A percentile compares a stretch with the other conserved stretches of the same genome.
Conservation (phyloP, 2,329 filamentous ascomycete species). For the Diaporthe humulicola region DNA sequence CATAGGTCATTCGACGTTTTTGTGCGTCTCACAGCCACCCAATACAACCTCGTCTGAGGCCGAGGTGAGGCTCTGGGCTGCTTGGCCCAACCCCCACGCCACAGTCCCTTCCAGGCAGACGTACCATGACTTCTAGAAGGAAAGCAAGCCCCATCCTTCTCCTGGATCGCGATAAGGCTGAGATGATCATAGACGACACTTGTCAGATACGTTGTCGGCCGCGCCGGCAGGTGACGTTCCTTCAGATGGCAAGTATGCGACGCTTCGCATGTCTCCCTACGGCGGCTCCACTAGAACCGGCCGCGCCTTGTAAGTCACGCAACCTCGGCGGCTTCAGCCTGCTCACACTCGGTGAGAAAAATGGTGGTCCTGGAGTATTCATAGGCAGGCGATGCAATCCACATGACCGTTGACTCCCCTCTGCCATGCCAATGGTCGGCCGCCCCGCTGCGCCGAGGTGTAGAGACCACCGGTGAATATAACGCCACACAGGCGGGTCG, state of each 20-base stretch:
- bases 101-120: slow-evolving; percentile 3
- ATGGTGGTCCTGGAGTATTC: background rate
- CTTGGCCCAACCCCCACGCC: background rate
- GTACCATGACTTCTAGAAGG: background rate
- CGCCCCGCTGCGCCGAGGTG: background rate
- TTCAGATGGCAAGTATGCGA: background rate
- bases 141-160: background rate
- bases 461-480: background rate
- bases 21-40: slow-evolving; percentile 21
- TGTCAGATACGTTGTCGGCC: slow-evolving; percentile 11
- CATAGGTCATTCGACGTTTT: background rate
- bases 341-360: background rate
- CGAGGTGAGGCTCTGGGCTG: slow-evolving; percentile 2
- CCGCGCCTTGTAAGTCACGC: background rate
- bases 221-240: slow-evolving; percentile 12
- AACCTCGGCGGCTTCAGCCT: background rate
- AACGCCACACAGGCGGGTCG: too few relatives aligned
- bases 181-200: background rate
- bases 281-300: background rate
- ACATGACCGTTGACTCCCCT: background rate
- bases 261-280: background rate
- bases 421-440: background rate
- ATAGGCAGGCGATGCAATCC: background rate
- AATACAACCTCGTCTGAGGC: background rate
- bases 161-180: background rate